Evolutionary conservation across 1,139 yeast species (phyloP), one percentile per base, ranked within the genome.

Genomic region (Diutina neorugosa): DNA sequence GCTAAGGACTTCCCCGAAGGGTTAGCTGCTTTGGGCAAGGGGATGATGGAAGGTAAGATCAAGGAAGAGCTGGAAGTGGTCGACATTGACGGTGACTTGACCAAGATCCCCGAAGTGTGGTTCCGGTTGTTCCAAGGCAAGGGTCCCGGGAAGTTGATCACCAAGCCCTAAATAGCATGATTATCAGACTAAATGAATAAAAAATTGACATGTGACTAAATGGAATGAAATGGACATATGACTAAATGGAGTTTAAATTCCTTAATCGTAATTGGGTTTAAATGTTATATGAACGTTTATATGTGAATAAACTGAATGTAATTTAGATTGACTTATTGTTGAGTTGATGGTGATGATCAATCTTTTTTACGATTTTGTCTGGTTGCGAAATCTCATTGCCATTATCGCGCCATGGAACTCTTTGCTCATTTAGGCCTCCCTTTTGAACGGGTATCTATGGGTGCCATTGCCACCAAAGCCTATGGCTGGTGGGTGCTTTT

Each of bases 1-100:
- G 56, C 56, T 19, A 60, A 58, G 1, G 61, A 69, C 50, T 70
- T 67, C 60, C 66, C 67, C 3, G 67, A 67, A 54, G 82, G 73
- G 14, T 58, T 71, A 47, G 56, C 54, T 8, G 66, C 62, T 25
- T 63, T 80, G 52, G 61, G 61, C 12, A 61, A 61, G 14, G 72
- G 68, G 54, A 63, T 76, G 53, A 62, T 69, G 54, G 59, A 63
- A 14, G 84, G 84, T 20, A 69, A 72, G 52, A 60, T 81, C 54
- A 67, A 65, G 16, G 9, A 18, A 3, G 50, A 46, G 9, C 20
- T 19, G 20, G 21, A n/a, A 8, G 50, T 46, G 40, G 40, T 46
- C 12, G 50, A 46, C 27, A 16, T 46, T 16, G 11, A 46, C 14
- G 50, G 50, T 11, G 50, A 46, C 40, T 46, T n/a, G 37, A 27